Evolutionary conservation across 371 early-diverging fungal species (phyloP).

Genomic region (Mortierella polycephala): DNA sequence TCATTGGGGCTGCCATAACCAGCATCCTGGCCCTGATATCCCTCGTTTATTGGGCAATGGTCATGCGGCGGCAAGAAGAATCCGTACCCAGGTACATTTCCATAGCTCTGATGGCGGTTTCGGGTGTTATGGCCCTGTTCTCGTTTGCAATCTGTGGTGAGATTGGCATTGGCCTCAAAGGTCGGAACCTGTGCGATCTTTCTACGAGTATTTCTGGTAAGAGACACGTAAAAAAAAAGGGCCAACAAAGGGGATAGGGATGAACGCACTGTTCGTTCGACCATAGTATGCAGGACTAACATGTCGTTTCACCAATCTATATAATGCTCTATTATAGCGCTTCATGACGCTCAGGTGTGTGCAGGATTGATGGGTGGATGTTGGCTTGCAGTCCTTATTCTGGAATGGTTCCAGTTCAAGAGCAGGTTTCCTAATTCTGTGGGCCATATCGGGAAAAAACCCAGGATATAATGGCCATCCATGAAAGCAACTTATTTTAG

Average conservation of each 20-base stretch:
- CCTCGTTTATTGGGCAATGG: conserved; percentile 17
- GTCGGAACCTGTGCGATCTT: conserved; percentile 5
- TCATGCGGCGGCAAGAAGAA: conserved; percentile 26
- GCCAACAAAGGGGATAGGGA: not conserved
- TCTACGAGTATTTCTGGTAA: conserved; percentile 19
- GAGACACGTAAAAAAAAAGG: not conserved
- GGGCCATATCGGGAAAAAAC: not conserved
- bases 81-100: conserved; percentile 17
- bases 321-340: conserved; percentile 5
- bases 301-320: not conserved
- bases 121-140: conserved; percentile 17
- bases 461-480: too few species aligned
- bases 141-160: conserved; percentile 41
- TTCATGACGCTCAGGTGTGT: conserved; percentile 28
- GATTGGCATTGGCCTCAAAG: conserved; percentile 33
- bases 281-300: not conserved
- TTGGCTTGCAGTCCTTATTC: conserved; percentile 14
- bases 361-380: conserved; percentile 47
- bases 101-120: conserved; percentile 2
- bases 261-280: too few species aligned
- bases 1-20: conserved; percentile 20
- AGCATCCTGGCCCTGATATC: conserved; percentile 15
- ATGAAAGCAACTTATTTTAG: too few species aligned
- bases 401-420: conserved; percentile 35
- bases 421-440: conserved; percentile 1